Evolutionary conservation across 257 asterid genomes (phyloP).

Genomic region (Coffea canephora): DNA sequence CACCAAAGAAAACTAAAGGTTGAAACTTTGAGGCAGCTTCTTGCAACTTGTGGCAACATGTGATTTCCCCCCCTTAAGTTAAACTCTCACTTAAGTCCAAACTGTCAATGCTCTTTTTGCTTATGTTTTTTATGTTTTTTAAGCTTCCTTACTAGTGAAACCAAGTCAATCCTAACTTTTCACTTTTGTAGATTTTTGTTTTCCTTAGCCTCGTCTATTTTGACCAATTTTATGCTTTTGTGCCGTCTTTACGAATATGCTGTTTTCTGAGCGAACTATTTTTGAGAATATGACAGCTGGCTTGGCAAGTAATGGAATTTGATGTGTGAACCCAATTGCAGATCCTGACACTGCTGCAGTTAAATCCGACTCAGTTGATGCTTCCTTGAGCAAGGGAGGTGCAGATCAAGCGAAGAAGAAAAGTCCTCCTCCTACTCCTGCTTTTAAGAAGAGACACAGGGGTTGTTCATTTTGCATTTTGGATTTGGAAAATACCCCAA

Average conservation of each 20-base stretch:
- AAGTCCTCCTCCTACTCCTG: conserved; percentile 80
- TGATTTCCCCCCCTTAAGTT: not conserved
- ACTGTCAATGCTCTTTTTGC: not conserved
- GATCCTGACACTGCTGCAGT: conserved; percentile 40
- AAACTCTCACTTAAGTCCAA: not conserved
- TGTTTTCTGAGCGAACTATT: not conserved
- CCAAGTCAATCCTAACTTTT: not conserved
- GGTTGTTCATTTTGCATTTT: conserved; percentile 94
- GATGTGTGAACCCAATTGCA: conserved; percentile 24
- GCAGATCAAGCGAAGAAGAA: conserved; percentile 47
- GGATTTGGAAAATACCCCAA: conserved; percentile 73
- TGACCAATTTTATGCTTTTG: not conserved
- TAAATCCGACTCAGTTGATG: conserved; percentile 35
- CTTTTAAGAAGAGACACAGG: conserved; percentile 85
- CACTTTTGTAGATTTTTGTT: not conserved
- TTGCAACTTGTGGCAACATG: not conserved
- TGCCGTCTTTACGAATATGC: not conserved
- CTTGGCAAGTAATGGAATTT: not conserved
- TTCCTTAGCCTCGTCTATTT: not conserved
- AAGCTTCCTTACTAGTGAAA: not conserved
- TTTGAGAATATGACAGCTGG: not conserved
- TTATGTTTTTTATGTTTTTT: not conserved
- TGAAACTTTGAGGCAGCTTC: conserved; percentile 19
- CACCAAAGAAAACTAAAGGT: conserved; percentile 51
- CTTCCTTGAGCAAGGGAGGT: conserved; percentile 37